Percentiles rank a stretch among this genome's conserved stretches.
These are phyloP conservation scores for Mycena rosella DNA, from an alignment of 768 basidiomycete genomes.

Conservation along the genomic window DNA sequence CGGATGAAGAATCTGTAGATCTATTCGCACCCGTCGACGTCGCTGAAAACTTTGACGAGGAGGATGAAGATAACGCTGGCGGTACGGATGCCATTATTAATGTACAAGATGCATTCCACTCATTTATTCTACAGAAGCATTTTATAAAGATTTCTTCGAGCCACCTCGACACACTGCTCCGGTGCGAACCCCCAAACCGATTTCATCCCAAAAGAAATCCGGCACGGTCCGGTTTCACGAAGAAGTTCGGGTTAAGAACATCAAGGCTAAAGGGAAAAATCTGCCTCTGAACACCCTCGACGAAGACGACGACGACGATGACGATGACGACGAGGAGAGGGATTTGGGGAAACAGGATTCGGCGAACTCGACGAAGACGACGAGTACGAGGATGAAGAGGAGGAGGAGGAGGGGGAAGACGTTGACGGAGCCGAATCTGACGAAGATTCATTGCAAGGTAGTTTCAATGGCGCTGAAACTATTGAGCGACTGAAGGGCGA, in stretches of 20 bases:
- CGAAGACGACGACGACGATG: constrained; percentile 43
- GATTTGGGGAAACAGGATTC: constrained; percentile 46
- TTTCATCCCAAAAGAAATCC: constrained; percentile 39
- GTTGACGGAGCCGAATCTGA: constrained; percentile 40
- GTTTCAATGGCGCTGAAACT: constrained; percentile 52
- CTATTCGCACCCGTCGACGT: constrained; percentile 74
- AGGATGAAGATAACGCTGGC: constrained; percentile 57
- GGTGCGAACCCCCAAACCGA: constrained; percentile 39
- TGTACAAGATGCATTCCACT: constrained; percentile 6
- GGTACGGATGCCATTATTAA: constrained; percentile 52
- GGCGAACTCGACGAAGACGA: constrained; percentile 54
- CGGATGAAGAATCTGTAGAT: constrained; percentile 72
- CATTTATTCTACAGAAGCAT: constrained; percentile 60
- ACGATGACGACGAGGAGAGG: constrained; percentile 54
- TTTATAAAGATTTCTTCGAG: constrained; percentile 87
- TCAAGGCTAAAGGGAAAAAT: constrained; percentile 78
- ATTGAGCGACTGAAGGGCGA: constrained; percentile 83
- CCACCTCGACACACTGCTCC: constrained; percentile 56
- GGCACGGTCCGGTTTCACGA: constrained; percentile 84
- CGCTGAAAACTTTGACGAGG: constrained; percentile 55
- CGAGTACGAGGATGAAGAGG: constrained; percentile 43
- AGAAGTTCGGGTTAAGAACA: constrained; percentile 84
- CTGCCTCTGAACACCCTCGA: constrained; percentile 62
- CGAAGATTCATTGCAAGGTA: constrained; percentile 36
- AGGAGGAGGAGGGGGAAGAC: constrained; percentile 44